Conservation (phyloP, 1,139 yeast species). For the Lodderomyces oxycetoniae region DNA sequence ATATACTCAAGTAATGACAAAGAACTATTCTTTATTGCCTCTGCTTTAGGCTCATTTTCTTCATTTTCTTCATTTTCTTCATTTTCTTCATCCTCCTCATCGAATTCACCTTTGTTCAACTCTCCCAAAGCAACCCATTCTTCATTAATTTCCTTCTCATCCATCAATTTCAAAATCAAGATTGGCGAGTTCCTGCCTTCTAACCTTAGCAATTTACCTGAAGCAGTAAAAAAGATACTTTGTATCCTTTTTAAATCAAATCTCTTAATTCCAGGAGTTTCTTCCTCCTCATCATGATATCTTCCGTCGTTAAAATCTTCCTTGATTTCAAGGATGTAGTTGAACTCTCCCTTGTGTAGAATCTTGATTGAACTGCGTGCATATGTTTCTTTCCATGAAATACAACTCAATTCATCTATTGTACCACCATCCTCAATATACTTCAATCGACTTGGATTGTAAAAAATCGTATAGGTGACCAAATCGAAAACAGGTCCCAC, state of each 20-base stretch:
- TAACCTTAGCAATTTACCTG: conserved; percentile 61
- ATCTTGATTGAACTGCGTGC: conserved; percentile 52
- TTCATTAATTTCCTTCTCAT: conserved; percentile 23
- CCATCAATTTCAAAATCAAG: conserved; percentile 48
- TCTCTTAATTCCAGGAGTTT: conserved; percentile 27
- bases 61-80: conserved; percentile 27
- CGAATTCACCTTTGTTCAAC: conserved; percentile 27
- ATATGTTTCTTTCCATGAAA: conserved; percentile 73
- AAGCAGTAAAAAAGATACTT: conserved; percentile 65
- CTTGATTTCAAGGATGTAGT: conserved; percentile 43
- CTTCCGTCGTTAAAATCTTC: conserved; percentile 72
- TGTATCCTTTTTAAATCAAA: conserved; percentile 43
- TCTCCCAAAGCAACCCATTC: conserved; percentile 57
- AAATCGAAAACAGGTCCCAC: conserved; percentile 64
- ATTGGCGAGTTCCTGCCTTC: conserved; percentile 69
- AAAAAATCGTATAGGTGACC: conserved; percentile 61
- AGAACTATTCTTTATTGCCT: conserved; percentile 19
- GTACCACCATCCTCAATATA: conserved; percentile 22
- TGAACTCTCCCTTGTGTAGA: conserved; percentile 20
- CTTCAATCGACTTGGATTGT: conserved; percentile 49
- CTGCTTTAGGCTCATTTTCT: conserved; percentile 10
- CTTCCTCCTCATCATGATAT: conserved; percentile 59
- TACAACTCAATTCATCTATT: conserved; percentile 29
- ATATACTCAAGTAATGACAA: conserved; percentile 64
- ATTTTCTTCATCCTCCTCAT: conserved; percentile 20